Base-by-base conservation (phyloP, 1,284 basidiomycete genomes). In the Trichosporon faecale region DNA sequence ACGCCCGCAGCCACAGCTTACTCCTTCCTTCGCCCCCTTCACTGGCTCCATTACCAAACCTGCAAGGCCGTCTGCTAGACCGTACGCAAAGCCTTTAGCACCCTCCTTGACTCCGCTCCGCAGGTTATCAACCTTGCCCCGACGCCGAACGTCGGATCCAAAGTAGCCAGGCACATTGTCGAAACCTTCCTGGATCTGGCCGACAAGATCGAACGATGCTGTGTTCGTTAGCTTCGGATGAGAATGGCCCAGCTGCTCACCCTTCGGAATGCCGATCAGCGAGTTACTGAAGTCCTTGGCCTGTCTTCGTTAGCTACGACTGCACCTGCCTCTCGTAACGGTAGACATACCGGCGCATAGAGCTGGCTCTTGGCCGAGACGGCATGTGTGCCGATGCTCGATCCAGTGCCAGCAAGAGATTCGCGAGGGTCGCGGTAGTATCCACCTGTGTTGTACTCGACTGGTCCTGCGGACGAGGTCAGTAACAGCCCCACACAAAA, bases 31-130 rank as follows among this genome's bases (percentile, higher is more conserved):
- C 3, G 84, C 85, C 3, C 87, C 87, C 9, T 85, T 57, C 40
- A 85, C 73, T 44, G 87, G 86, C 74, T 88, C 87, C 16, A 79
- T 85, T n/a, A 88, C 84, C 2, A 88, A 79, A 1, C 87, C 87
- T 0, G 86, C 86, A 66, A 88, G 86, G 14, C 87, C 88, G 75
- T 88, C 87, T 73, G 85, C 86, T 65, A 85, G 85, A 4, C 87
- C 83, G 64, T 77, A 83, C 44, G 78, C 78, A 8, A 85, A 70
- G 4, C 83, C 81, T 75, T 81, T 80, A 2, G 72, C 86, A 3
- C 83, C 87, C 73, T 87, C 86, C 67, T 78, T 84, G 11, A 88
- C 71, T 0, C 88, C 88, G 72, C 80, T 85, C 7, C 76, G 76
- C 63, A 86, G 84, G 69, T 82, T 83, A 9, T 82, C 82, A 16